phyloP scores from a whole-genome alignment of 2,329 filamentous ascomycete genomes.

The Fusarium sp. region DNA sequence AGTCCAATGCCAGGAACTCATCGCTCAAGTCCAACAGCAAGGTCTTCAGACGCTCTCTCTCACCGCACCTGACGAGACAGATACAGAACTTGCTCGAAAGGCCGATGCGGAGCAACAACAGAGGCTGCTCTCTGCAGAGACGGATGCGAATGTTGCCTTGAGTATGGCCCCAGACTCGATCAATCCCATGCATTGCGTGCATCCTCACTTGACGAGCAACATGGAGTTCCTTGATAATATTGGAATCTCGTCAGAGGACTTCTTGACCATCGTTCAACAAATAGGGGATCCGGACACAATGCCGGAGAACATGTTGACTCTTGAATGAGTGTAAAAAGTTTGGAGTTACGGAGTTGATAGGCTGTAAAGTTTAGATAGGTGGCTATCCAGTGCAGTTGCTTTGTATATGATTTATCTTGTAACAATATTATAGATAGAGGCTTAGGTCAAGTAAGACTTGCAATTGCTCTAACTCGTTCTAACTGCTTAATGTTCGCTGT shows the following conservation, averaged over 20 bases:
- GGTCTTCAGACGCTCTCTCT: slow-evolving; percentile 44
- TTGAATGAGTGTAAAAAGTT: slow-evolving; percentile 17
- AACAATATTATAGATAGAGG: not conserved
- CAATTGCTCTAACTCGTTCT: not conserved
- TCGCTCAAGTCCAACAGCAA: slow-evolving; percentile 38
- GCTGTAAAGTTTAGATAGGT: not conserved
- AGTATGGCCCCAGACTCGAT: not conserved
- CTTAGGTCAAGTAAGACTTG: not conserved
- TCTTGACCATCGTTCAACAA: slow-evolving; percentile 53
- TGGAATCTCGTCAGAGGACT: slow-evolving; percentile 55
- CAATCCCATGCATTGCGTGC: slow-evolving; percentile 9
- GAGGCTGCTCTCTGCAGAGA: not conserved
- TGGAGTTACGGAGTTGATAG: not conserved
- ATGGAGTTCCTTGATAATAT: slow-evolving; percentile 51
- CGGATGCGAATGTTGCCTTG: not conserved
- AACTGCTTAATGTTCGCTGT: not conserved
- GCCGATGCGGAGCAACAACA: slow-evolving; percentile 8
- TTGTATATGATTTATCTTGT: not conserved
- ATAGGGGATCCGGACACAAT: slow-evolving; percentile 43
- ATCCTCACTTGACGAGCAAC: slow-evolving; percentile 32
- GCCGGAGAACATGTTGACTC: slow-evolving; percentile 37
- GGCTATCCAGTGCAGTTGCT: not conserved
- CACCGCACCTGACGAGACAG: slow-evolving; percentile 13
- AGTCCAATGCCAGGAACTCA: slow-evolving; percentile 44
- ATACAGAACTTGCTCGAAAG: slow-evolving; percentile 6